Conservation (phyloP, 2,329 filamentous ascomycete genomes). For the Penicillium digitatum region DNA sequence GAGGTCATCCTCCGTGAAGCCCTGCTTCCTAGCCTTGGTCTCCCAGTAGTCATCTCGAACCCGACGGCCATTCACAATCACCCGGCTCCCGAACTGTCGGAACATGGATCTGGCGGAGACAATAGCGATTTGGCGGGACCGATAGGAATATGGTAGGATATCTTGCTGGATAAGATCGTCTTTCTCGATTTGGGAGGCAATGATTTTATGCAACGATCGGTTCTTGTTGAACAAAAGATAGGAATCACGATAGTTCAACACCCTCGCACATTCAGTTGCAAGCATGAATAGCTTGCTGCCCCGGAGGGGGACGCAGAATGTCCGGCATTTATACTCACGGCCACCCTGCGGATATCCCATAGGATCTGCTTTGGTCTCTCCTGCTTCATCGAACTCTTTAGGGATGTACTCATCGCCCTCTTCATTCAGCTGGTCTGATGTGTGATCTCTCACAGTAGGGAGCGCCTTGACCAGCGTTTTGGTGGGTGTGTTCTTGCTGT, state of each 20-base stretch:
- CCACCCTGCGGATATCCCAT: constrained; percentile 78
- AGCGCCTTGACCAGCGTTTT: constrained; percentile 91
- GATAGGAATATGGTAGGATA: constrained; percentile 93
- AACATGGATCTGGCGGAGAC: constrained; percentile 98
- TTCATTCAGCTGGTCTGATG: constrained; percentile 85
- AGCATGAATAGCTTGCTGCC: constrained; percentile 98
- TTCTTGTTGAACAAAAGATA: constrained; percentile 99
- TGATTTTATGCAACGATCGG: constrained; percentile 93
- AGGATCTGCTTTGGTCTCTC: constrained; percentile 85
- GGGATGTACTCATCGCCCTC: constrained; percentile 93
- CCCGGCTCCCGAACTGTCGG: constrained; percentile 90
- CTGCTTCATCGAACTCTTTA: constrained; percentile 85
- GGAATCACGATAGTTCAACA: constrained; percentile 92
- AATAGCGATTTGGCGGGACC: constrained; percentile 97
- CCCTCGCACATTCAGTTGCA: constrained; percentile 91
- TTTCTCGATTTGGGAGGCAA: constrained; percentile 91
- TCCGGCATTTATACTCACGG: constrained; percentile 87
- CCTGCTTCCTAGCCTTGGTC: constrained; percentile 91
- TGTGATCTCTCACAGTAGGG: constrained; percentile 93
- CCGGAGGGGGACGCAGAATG: constrained; percentile 85
- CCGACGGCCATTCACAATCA: constrained; percentile 82
- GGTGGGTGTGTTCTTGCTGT: constrained; percentile 63
- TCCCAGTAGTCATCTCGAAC: constrained; percentile 99
- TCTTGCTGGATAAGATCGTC: constrained; percentile 94
- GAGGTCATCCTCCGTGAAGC: constrained; percentile 93